Conservation (phyloP, 2,329 filamentous ascomycete genomes). For the Talaromyces piceae region DNA sequence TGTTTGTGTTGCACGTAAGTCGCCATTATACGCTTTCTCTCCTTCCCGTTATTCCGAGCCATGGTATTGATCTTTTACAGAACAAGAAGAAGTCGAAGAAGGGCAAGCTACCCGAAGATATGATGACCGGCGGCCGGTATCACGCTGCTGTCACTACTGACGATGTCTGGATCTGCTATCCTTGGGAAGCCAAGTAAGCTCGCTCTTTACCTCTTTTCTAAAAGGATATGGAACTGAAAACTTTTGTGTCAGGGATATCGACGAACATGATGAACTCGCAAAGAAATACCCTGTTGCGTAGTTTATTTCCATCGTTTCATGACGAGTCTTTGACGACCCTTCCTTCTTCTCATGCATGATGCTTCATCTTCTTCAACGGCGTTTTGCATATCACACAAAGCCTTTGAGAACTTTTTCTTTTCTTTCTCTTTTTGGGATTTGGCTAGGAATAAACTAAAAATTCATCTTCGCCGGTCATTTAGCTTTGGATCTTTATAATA, state of each 20-base stretch:
- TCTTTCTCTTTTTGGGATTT: too few species aligned
- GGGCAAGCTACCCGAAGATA: constrained; percentile 69
- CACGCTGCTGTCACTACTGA: constrained; percentile 76
- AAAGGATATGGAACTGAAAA: constrained; percentile 17
- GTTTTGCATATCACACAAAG: not conserved
- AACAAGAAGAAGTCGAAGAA: constrained; percentile 99
- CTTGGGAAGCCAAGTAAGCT: constrained; percentile 79
- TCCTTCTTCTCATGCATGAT: not conserved
- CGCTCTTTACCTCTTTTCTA: not conserved
- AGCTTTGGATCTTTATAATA: too few species aligned
- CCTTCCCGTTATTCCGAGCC: not conserved
- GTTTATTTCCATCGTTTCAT: constrained; percentile 9
- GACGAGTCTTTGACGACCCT: not conserved
- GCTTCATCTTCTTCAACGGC: not conserved
- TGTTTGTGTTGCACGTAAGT: constrained; percentile 90
- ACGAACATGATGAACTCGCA: constrained; percentile 75
- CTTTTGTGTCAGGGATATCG: constrained; percentile 58
- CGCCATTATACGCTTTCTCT: too few species aligned
- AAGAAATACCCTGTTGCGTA: constrained; percentile 34
- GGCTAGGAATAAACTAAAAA: too few species aligned
- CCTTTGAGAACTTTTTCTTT: not conserved
- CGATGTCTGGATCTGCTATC: constrained; percentile 99
- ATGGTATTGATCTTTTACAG: constrained; percentile 22
- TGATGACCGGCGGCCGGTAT: constrained; percentile 68
- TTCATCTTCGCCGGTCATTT: too few species aligned